Base-by-base conservation (phyloP, 139 green algal genomes). In the Volvox africanus region DNA sequence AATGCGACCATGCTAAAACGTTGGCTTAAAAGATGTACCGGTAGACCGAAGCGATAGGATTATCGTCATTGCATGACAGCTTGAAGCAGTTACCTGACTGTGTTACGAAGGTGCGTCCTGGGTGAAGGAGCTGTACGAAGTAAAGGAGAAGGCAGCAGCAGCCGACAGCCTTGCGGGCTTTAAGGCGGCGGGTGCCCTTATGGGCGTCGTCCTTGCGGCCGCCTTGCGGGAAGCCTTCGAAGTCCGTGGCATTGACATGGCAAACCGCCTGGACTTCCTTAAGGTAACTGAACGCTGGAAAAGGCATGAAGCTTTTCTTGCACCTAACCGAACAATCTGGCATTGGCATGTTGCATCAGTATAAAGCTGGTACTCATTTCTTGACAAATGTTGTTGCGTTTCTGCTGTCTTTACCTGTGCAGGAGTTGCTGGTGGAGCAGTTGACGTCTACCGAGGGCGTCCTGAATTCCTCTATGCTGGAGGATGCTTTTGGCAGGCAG, bases 361-460 rank as follows among this genome's bases (percentile, higher is more conserved):
- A 9, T 55, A 55, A 55, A 55, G 44, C 44, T 55, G 44, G 9
- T 55, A 55, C 44, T 55, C 9, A 55, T 55, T 9, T 55, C 9
- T 9, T 14, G 44, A 5, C 44, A 14, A 5, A 9, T 55, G 44
- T 55, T 5, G n/a, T 5, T 55, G 44, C 44, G 24, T 28, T 69
- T 73, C 65, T 73, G 6, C 65, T 73, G 65, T 12, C 65, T 73
- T 73, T 12, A 9, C 65, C 65, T 24, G 11, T 26, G 62, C 84
- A 89, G 84, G 86, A 83, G 50, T 28, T 90, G 50, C 73, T 90
- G 20, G 86, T 90, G 71, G 86, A 90, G 73, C 86, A 90, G 86
- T 32, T 90, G 9, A 90, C 30, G 13, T 61, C 86, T 14, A 65
- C 86, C 0, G 73, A 84, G 28, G 86, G 86, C 0, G 50, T 76